A percentile compares a stretch with the other conserved stretches of the same genome.
Evolutionary conservation across 306 rosid genomes (phyloP).

Genomic region (Sphenostylis stenocarpa): DNA sequence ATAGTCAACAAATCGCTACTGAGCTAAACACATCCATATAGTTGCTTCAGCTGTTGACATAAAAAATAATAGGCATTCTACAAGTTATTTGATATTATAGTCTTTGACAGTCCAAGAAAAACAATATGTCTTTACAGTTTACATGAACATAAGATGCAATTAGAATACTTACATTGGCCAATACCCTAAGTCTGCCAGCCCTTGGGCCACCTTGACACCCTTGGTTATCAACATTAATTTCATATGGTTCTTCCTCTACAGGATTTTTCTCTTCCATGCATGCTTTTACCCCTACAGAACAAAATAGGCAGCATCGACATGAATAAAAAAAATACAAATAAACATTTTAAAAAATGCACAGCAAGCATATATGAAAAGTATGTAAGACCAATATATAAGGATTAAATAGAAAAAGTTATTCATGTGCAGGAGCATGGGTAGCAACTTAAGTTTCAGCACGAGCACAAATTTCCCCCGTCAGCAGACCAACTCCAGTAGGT

Average conservation of each 20-base stretch:
- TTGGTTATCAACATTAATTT: slow-evolving; percentile 75
- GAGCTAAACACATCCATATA: slow-evolving; percentile 17
- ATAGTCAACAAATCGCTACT: neutral
- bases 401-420: neutral
- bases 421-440: neutral
- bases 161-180: slow-evolving; percentile 52
- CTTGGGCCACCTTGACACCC: slow-evolving; percentile 83
- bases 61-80: neutral
- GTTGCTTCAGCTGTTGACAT: slow-evolving; percentile 6
- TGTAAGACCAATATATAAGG: neutral
- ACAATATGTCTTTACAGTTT: slow-evolving; percentile 22
- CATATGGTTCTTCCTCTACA: slow-evolving; percentile 76
- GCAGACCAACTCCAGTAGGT: neutral
- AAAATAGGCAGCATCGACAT: slow-evolving; percentile 24
- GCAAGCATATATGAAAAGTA: neutral
- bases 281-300: slow-evolving; percentile 76
- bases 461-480: neutral
- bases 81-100: slow-evolving; percentile 14
- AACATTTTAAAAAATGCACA: slow-evolving; percentile 11
- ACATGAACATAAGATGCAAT: slow-evolving; percentile 20
- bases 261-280: slow-evolving; percentile 54
- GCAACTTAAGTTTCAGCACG: neutral
- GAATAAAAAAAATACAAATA: neutral
- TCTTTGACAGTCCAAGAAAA: neutral
- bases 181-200: slow-evolving; percentile 71